A percentile compares a stretch with the other conserved stretches of the same genome.
These are phyloP conservation scores for Rhodotorula babjevae DNA, from an alignment of 768 basidiomycete genomes.

Conservation along the genomic window DNA sequence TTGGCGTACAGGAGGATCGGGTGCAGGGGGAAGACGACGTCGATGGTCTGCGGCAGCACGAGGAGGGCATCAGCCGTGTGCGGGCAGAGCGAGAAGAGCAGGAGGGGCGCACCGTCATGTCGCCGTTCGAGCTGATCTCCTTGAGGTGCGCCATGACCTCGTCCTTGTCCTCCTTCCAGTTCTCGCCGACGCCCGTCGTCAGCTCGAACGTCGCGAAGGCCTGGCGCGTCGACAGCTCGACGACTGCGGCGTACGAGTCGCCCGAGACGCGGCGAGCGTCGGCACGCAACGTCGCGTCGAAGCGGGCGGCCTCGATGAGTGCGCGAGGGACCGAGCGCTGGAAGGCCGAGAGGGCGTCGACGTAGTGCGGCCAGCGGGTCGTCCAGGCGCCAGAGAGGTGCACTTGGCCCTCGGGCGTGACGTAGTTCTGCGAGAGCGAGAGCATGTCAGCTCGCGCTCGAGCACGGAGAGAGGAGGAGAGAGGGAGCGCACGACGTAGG, in stretches of 20 bases:
- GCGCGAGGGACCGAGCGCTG: constrained; percentile 21
- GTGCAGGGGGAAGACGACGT: constrained; percentile 40
- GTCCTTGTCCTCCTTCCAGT: constrained; percentile 12
- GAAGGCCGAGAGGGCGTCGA: constrained; percentile 22
- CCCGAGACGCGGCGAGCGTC: constrained; percentile 33
- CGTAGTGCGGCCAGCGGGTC: not conserved
- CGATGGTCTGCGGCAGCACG: constrained; percentile 26
- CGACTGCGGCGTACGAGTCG: constrained; percentile 35
- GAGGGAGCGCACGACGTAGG: constrained; percentile 19
- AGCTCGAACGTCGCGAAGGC: constrained; percentile 39
- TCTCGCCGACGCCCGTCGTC: constrained; percentile 25
- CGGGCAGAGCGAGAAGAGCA: not conserved
- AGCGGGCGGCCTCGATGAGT: constrained; percentile 1
- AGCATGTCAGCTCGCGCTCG: no score
- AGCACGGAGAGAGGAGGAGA: not conserved
- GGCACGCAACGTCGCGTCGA: constrained; percentile 29
- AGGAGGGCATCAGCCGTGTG: not conserved
- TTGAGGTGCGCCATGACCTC: constrained; percentile 33
- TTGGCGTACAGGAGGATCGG: constrained; percentile 40
- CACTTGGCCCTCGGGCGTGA: constrained; percentile 13
- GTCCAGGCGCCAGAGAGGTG: constrained; percentile 23
- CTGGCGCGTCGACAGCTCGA: constrained; percentile 38
- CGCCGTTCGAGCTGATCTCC: constrained; percentile 22
- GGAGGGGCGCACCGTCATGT: constrained; percentile 9
- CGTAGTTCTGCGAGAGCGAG: constrained; percentile 22